Base-by-base conservation (phyloP, 208 protist genomes). In the Polymyxa betae region DNA sequence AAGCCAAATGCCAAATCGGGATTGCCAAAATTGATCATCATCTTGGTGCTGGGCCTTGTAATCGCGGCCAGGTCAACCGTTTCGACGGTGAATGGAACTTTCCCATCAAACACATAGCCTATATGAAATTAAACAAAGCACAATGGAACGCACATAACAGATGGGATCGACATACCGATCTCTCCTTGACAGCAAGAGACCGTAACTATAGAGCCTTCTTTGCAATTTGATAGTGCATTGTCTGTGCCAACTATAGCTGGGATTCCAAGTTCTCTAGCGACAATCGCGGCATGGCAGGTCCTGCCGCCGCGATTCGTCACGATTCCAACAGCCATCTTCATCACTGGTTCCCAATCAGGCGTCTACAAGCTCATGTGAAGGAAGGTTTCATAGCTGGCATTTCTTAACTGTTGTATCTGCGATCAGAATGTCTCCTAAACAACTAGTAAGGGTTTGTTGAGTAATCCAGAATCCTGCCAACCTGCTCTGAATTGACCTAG, bases 251-350 rank as follows among this genome's bases (percentile, higher is more conserved):
- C 93, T n/a, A 93, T 68, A 35, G 60, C 66, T 49, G 93, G 88
- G 32, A 93, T 92, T 46, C 93, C 93, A 68, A 94, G 45, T 66
- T 94, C 93, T 10, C 93, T 45, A 46, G 92, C 88, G 41, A 92
- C 91, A 64, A 94, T 94, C 20, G 93, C 91, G 44, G 93, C 93
- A 66, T 94, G 93, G 46, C 91, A 93, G 45, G 91, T 93, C n/a
- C 92, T 45, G 24, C 92, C 93, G 44, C 93, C 93, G 32, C 92
- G 45, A 43, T 90, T 52, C 0, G 90, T 93, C 44, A 94, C 82
- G 52, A 94, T 91, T 38, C 43, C 92, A n/a, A 54, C 78, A 0
- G 93, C 90, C 44, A 82, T 91, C 45, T 91, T 91, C 29, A 93
- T 88, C 43, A 94, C 64, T 12, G 92, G 93, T 72, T 90, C 93